Base-by-base conservation (phyloP, 805 yeast species). In the Ogataea allantospora region DNA sequence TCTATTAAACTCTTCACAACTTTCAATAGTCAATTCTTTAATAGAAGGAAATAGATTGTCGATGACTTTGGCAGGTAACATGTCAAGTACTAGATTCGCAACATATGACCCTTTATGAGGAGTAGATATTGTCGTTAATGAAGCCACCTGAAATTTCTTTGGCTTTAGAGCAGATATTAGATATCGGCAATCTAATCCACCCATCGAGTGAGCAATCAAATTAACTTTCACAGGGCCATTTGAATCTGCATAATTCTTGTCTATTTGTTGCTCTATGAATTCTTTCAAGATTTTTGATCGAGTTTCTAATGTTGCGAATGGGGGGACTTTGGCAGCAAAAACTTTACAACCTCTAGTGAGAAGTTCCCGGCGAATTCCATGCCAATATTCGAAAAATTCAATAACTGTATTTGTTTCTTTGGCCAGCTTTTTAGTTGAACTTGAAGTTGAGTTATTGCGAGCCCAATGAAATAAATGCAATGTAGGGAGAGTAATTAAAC, bases 151-250 rank as follows among this genome's bases (percentile, higher is more conserved):
- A 49, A 77, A 81, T 28, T 70, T 62, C 23, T 64, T 55, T 17
- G 70, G 63, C 32, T 67, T 60, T 3, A 83, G 55, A 33, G 73
- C 66, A 0, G 85, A 71, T 2, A 88, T 83, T 47, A 89, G 60
- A 55, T 79, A 86, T 35, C 97, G 65, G 22, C 88, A 77, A 54
- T 89, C 96, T 20, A 88, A 63, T 0, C 97, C 97, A 5, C 97
- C 97, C 96, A 88, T 88, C 0, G 96, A 87, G 56, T 88, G 97
- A 5, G 93, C 93, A 17, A 88, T 69, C 29, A 88, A 57, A 53
- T 89, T 89, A 11, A 88, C 70, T 42, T 77, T 78, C 14, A 78
- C 47, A 9, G 63, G 65, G 17, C 60, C 57, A 11, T 51, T 8
- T 47, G 44, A 17, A 48, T 33, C 10, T 53, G 62, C 54, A 40